These are phyloP conservation scores for Volvariella volvacea DNA, from an alignment of 1,284 basidiomycete species.

Conservation along the genomic window DNA sequence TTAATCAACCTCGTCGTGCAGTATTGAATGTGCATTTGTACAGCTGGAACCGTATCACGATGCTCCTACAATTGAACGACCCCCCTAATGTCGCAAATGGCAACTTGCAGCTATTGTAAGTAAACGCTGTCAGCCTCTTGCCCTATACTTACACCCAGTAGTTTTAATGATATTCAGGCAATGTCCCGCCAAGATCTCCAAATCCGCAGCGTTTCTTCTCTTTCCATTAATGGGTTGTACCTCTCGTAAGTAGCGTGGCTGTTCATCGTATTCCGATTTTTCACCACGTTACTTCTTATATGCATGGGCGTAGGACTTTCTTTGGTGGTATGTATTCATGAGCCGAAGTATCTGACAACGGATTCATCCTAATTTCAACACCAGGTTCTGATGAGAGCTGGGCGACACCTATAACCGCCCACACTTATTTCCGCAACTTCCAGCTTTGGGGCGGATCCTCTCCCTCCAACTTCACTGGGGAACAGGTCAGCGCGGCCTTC, in stretches of 20 bases:
- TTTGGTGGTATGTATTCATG: slow-evolving; percentile 48
- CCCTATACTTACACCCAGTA: slow-evolving; percentile 16
- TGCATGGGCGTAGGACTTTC: slow-evolving; percentile 45
- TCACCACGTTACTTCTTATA: slow-evolving; percentile 5
- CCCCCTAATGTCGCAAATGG: slow-evolving; percentile 51
- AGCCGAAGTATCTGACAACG: background rate
- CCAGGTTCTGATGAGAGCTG: slow-evolving; percentile 54
- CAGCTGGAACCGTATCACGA: slow-evolving; percentile 55
- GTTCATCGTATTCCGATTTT: background rate
- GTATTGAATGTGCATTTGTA: background rate
- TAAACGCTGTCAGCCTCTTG: slow-evolving; percentile 13
- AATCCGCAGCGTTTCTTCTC: slow-evolving; percentile 36
- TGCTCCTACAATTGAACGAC: slow-evolving; percentile 54
- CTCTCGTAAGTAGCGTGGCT: slow-evolving; percentile 45
- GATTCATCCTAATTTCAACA: no score
- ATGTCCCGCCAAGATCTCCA: slow-evolving; percentile 46
- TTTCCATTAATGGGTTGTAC: slow-evolving; percentile 54
- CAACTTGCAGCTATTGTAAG: slow-evolving; percentile 46
- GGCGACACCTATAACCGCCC: slow-evolving; percentile 53
- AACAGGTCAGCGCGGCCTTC: slow-evolving; percentile 18
- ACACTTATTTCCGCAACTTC: slow-evolving; percentile 69
- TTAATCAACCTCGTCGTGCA: slow-evolving; percentile 2
- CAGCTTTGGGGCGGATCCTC: slow-evolving; percentile 42
- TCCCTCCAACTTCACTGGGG: slow-evolving; percentile 39
- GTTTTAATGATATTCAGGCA: slow-evolving; percentile 50